phyloP scores from a whole-genome alignment of 805 yeast genomes.

The Tetrapisispora taiwanensis region DNA sequence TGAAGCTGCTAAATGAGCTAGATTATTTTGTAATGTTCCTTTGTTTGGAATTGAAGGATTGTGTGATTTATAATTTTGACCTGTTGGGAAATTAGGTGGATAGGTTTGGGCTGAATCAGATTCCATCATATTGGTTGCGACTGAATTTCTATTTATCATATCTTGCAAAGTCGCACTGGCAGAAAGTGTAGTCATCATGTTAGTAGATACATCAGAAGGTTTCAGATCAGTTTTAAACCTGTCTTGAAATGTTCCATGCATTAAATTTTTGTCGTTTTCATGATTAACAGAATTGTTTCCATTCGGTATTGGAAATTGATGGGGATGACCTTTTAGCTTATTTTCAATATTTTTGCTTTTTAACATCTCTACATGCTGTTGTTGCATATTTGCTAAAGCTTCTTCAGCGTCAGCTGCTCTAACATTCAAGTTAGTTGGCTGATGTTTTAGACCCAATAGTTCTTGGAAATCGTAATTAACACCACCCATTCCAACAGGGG shows the following conservation, averaged over 20 bases:
- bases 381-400: constrained; percentile 26
- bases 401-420: constrained; percentile 23
- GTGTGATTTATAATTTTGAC: not conserved
- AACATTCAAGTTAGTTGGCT: constrained; percentile 7
- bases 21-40: not conserved
- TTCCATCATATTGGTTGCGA: not conserved
- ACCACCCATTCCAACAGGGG: constrained; percentile 27
- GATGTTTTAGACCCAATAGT: constrained; percentile 14
- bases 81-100: not conserved
- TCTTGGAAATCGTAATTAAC: constrained; percentile 27
- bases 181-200: constrained; percentile 1
- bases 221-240: not conserved
- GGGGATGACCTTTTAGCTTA: not conserved
- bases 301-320: no score
- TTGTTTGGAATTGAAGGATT: not conserved
- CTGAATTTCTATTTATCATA: not conserved
- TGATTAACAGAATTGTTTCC: not conserved
- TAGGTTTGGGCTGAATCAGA: constrained; percentile 1
- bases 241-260: not conserved
- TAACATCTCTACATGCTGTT: constrained; percentile 18
- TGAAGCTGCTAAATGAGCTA: not conserved
- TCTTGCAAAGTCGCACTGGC: not conserved
- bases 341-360: not conserved
- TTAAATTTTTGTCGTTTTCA: not conserved
- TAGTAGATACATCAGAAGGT: not conserved